Evolutionary conservation across 1,139 yeast genomes (phyloP), one percentile per base, ranked within the genome.

Genomic region (Geotrichum candidum): DNA sequence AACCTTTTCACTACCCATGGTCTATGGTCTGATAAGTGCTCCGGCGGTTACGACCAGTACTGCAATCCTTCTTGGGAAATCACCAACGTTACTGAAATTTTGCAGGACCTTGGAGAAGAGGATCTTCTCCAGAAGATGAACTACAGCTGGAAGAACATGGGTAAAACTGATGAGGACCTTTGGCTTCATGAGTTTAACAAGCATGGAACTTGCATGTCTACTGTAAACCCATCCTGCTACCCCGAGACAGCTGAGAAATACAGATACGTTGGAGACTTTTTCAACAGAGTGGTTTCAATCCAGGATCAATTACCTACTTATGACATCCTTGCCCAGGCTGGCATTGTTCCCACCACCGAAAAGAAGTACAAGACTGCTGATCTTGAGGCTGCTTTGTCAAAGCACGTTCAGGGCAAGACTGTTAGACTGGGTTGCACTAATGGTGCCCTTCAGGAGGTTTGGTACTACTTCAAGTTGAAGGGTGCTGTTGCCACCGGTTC

Each of bases 171-270:
- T 72, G 90, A 85, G 64, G 76, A 82, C 27, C 78, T 94, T 61
- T 94, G 99, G 98, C 80, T 84, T 33, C 98, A 94, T 73, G 99
- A 94, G 75, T 94, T 84, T 80, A 92, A 92, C 77, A 94, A 94
- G 74, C 99, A 94, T 71, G 98, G 94, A 3, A 91, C 97, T 0
- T 94, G 98, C 74, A 85, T 92, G 77, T 82, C 85, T 50, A 91
- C 97, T 0, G 78, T 92, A 58, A 82, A 82, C 60, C 90, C 96
- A 2, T 67, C 73, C 1, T 94, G 98, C 71, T 90, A 90, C 72
- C 63, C 68, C 11, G 60, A 63, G 31, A 74, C 73, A 51, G 73
- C 77, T 58, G 73, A 74, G 41, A 72, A 79, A 62, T 74, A 83
- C 69, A 81, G 82, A 70, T 85, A 90, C 67, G 90, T 90, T 13